Percentiles rank a stretch among this genome's conserved stretches.
phyloP scores from a whole-genome alignment of 2,329 filamentous ascomycete species.

The Xylaria sp. region DNA sequence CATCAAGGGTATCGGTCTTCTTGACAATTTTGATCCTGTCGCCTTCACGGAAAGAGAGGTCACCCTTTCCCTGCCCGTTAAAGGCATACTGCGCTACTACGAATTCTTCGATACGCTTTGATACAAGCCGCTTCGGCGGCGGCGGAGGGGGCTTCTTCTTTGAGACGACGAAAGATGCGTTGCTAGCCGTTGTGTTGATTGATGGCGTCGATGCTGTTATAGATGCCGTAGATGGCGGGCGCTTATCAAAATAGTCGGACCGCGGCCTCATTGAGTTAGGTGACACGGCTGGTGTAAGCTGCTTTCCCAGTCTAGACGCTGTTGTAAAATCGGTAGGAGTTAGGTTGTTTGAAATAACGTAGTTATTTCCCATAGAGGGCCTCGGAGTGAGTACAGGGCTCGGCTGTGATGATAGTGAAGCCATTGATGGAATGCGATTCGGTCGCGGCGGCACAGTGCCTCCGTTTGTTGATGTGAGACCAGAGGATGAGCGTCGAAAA shows the following conservation, averaged over 20 bases:
- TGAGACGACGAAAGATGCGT: constrained; percentile 49
- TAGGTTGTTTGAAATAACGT: constrained; percentile 47
- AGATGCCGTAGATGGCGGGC: constrained; percentile 44
- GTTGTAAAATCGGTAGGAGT: constrained; percentile 59
- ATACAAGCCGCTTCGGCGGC: constrained; percentile 67
- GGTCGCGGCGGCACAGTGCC: constrained; percentile 46
- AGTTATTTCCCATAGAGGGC: constrained; percentile 43
- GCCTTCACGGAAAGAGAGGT: constrained; percentile 79
- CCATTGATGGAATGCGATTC: constrained; percentile 53
- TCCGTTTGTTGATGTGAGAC: constrained; percentile 54
- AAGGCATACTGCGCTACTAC: constrained; percentile 83
- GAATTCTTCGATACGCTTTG: constrained; percentile 62
- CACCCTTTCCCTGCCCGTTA: constrained; percentile 73
- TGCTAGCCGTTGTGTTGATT: constrained; percentile 42
- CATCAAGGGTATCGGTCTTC: constrained; percentile 82
- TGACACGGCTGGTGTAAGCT: constrained; percentile 45
- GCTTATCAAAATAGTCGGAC: constrained; percentile 50
- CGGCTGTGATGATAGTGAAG: constrained; percentile 52
- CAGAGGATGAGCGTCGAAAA: constrained; percentile 54
- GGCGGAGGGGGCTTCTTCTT: constrained; percentile 84
- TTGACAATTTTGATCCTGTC: constrained; percentile 81
- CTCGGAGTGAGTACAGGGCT: constrained; percentile 41
- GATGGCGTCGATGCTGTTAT: constrained; percentile 46
- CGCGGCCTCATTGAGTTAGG: constrained; percentile 46
- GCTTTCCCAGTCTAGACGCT: constrained; percentile 54